These are phyloP conservation scores for Globisporangium cederbergense DNA, from an alignment of 352 stramenopile genomes.

Conservation along the genomic window DNA sequence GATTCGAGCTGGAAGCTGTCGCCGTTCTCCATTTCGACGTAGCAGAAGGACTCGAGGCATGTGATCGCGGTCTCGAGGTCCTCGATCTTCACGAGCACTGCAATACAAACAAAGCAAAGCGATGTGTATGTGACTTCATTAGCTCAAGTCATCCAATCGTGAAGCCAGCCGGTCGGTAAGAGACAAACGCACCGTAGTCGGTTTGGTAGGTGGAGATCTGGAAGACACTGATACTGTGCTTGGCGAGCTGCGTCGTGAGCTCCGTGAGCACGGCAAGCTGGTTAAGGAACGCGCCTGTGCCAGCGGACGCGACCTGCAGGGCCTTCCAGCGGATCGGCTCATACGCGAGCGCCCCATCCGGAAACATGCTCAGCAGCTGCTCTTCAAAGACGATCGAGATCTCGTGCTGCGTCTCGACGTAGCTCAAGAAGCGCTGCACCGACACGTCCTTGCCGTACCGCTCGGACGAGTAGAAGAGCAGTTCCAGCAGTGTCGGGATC, in stretches of 20 bases:
- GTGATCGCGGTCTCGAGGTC: constrained; percentile 40
- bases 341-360: constrained; percentile 31
- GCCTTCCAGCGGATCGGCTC: constrained; percentile 56
- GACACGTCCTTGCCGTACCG: background rate
- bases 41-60: constrained; percentile 54
- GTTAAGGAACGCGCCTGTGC: constrained; percentile 45
- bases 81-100: constrained; percentile 62
- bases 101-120: constrained; percentile 2
- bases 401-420: constrained; percentile 65
- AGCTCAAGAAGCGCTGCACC: constrained; percentile 47
- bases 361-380: constrained; percentile 34
- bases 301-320: constrained; percentile 56
- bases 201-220: constrained; percentile 76
- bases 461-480: constrained; percentile 49
- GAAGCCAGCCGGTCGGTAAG: background rate
- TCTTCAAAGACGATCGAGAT: constrained; percentile 66
- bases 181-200: constrained; percentile 46
- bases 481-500: constrained; percentile 43
- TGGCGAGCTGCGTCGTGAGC: constrained; percentile 53
- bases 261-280: constrained; percentile 57
- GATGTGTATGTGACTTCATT: background rate
- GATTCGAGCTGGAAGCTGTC: constrained; percentile 16
- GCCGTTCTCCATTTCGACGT: constrained; percentile 47
- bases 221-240: constrained; percentile 53
- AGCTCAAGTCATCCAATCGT: background rate